A percentile compares a stretch with the other conserved stretches of the same genome.
These are phyloP conservation scores for Kickxella alabastrina DNA, from an alignment of 192 early-diverging fungal genomes.

Conservation along the genomic window DNA sequence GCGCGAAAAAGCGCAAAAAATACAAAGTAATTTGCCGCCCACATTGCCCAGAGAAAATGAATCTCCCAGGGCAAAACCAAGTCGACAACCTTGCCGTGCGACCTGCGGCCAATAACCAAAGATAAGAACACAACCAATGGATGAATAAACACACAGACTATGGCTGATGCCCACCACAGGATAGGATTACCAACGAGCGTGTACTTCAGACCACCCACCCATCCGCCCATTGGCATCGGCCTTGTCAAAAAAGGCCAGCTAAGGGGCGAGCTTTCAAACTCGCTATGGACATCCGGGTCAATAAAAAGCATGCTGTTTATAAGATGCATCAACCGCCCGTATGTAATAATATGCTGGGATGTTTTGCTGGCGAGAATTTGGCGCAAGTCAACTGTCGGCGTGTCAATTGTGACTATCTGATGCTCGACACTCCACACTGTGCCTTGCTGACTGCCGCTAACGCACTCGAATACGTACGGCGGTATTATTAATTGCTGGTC, in stretches of 20 bases:
- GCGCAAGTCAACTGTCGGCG: slow-evolving; percentile 52
- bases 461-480: no score
- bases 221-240: slow-evolving; percentile 86
- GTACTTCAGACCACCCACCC: slow-evolving; percentile 77
- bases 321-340: slow-evolving; percentile 93
- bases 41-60: slow-evolving; percentile 33
- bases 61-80: not conserved
- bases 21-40: slow-evolving; percentile 64
- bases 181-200: slow-evolving; percentile 86
- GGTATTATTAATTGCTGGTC: not conserved
- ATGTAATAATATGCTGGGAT: slow-evolving; percentile 64
- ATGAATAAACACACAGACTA: slow-evolving; percentile 20
- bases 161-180: slow-evolving; percentile 77
- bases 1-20: slow-evolving; percentile 67
- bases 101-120: slow-evolving; percentile 6
- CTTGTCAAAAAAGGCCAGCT: slow-evolving; percentile 81
- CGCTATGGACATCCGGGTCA: slow-evolving; percentile 82
- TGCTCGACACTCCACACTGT: slow-evolving; percentile 90
- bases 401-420: slow-evolving; percentile 64
- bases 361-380: slow-evolving; percentile 62
- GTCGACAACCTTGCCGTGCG: slow-evolving; percentile 2
- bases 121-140: slow-evolving; percentile 6
- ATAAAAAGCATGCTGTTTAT: slow-evolving; percentile 88
- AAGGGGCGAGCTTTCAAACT: slow-evolving; percentile 67
- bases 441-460: no score